Evolutionary conservation across 306 rosid species (phyloP).

Genomic region (Luffa acutangula): DNA sequence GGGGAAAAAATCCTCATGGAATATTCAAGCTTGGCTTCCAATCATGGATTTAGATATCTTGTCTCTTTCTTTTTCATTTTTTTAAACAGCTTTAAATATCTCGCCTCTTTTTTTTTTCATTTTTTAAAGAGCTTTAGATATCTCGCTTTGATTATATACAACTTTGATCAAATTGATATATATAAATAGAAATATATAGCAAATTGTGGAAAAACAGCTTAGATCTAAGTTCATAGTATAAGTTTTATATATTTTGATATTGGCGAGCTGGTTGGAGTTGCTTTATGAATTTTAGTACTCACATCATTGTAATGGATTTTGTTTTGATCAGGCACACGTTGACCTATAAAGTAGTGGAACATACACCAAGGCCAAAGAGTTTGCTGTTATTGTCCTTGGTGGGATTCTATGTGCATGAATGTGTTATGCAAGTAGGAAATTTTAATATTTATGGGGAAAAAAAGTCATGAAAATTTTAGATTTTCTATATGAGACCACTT

Average conservation of each 20-base stretch:
- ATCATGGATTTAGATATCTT: not conserved
- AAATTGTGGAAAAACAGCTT: not conserved
- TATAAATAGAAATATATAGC: not conserved
- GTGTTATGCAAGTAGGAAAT: not conserved
- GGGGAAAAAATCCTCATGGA: not conserved
- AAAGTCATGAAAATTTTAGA: too few species aligned
- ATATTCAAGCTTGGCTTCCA: not conserved
- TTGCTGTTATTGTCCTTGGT: not conserved
- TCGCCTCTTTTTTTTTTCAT: too few species aligned
- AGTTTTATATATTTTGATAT: not conserved
- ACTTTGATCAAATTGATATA: not conserved
- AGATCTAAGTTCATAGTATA: not conserved
- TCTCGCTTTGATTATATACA: not conserved
- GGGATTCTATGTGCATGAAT: not conserved
- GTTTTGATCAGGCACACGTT: not conserved
- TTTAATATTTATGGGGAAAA: not conserved
- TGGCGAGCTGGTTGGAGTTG: not conserved
- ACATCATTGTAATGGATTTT: not conserved
- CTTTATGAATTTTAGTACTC: not conserved
- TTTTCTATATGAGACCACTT: too few species aligned
- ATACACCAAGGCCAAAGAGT: not conserved
- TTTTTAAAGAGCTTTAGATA: too few species aligned
- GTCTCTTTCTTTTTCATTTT: too few species aligned
- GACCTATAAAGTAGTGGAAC: not conserved
- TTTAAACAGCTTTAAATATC: too few species aligned